Evolutionary conservation across 78 protist species (phyloP).

Genomic region (Pigoraptor vietnamica): DNA sequence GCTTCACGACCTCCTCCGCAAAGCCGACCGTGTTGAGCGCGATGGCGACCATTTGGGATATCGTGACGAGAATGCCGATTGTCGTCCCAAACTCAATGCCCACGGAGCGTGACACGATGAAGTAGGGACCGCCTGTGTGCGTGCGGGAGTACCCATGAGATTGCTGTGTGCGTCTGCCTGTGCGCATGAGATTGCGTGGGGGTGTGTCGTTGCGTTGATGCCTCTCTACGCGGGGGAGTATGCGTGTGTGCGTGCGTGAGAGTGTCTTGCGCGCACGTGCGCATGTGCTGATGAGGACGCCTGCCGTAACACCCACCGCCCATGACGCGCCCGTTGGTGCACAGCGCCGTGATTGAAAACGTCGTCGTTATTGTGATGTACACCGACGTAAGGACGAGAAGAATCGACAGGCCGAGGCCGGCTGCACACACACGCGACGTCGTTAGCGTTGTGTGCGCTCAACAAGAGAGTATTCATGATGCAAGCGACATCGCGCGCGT

Average conservation of each 20-base stretch:
- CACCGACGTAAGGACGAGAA: background rate
- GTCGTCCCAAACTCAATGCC: constrained; percentile 77
- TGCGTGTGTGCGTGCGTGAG: no score
- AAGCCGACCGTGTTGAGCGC: constrained; percentile 66
- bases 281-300: no score
- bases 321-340: constrained; percentile 75
- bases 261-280: no score
- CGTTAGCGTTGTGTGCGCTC: no score
- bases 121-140: constrained; percentile 75
- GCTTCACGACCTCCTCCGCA: constrained; percentile 32
- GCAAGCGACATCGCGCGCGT: no score
- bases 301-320: no score
- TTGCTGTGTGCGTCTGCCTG: no score
- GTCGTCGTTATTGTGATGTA: constrained; percentile 53
- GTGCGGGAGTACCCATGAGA: no score
- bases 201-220: no score
- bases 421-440: background rate
- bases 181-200: no score
- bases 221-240: no score
- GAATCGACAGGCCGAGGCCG: background rate
- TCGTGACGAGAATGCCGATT: constrained; percentile 58
- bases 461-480: background rate
- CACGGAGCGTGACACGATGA: constrained; percentile 62
- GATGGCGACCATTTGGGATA: constrained; percentile 46
- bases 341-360: constrained; percentile 68